phyloP scores from a whole-genome alignment of 192 early-diverging fungal species.

The Coemansia sp. region DNA sequence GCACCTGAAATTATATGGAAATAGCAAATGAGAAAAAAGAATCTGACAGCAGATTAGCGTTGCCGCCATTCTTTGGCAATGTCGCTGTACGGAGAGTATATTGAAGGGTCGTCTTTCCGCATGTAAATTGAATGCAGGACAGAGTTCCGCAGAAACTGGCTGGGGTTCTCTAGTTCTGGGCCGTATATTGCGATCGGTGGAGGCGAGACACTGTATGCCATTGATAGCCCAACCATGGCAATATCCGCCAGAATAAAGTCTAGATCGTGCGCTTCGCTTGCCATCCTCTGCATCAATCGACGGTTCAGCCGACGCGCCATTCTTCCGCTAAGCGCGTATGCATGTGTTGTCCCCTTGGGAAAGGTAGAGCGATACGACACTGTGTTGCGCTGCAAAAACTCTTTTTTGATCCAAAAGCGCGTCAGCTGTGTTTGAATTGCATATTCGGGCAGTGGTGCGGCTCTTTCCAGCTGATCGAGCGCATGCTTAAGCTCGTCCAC shows the following conservation, averaged over 20 bases:
- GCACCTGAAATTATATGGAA: not conserved
- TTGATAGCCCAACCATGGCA: constrained; percentile 14
- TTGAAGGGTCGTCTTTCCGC: constrained; percentile 19
- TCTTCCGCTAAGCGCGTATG: constrained; percentile 21
- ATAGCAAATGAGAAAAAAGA: not conserved
- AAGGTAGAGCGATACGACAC: constrained; percentile 10
- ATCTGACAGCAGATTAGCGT: not conserved
- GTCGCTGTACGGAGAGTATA: constrained; percentile 24
- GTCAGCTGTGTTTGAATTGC: constrained; percentile 8
- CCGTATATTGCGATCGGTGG: constrained; percentile 16
- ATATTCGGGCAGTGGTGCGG: not conserved
- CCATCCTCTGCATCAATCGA: constrained; percentile 12
- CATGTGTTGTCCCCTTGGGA: constrained; percentile 19
- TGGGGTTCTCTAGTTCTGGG: not conserved
- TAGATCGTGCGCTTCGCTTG: constrained; percentile 14
- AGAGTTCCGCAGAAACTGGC: constrained; percentile 21
- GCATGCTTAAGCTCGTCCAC: constrained; percentile 6
- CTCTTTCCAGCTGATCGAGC: not conserved
- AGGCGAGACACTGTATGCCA: constrained; percentile 31
- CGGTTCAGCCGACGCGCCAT: constrained; percentile 19
- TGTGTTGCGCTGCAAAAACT: constrained; percentile 10
- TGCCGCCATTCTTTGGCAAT: constrained; percentile 13
- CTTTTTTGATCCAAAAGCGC: constrained; percentile 8
- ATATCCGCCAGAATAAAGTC: constrained; percentile 33
- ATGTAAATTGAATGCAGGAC: constrained; percentile 13